Conservation (phyloP, 495 filamentous ascomycete species). For the Aspergillus kassunensis region DNA sequence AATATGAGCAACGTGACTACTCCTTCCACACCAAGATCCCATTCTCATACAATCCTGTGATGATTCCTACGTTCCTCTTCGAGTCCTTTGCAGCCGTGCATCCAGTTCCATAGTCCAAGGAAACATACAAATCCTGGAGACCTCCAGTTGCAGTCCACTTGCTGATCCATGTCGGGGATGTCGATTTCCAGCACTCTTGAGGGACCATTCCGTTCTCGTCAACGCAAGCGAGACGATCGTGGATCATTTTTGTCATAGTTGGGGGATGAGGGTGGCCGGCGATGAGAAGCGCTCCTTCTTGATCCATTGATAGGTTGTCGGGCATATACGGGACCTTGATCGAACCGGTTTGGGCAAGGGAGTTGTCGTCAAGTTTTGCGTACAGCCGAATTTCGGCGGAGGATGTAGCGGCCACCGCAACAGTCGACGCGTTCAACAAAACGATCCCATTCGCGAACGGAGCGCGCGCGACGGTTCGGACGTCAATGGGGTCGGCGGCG, state of each 20-base stretch:
- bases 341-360: conserved; percentile 14
- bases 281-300: conserved; percentile 34
- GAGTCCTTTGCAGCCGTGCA: conserved; percentile 37
- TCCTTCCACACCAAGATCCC: conserved; percentile 42
- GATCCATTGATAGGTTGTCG: conserved; percentile 40
- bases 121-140: conserved; percentile 32
- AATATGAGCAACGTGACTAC: no score
- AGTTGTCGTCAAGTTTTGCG: conserved; percentile 11
- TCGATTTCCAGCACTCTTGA: conserved; percentile 22
- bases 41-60: conserved; percentile 40
- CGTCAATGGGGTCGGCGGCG: neutral
- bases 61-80: conserved; percentile 32
- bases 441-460: conserved; percentile 35
- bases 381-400: conserved; percentile 31
- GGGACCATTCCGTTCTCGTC: conserved; percentile 15
- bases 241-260: conserved; percentile 22
- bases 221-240: conserved; percentile 20
- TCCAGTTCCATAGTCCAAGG: conserved; percentile 27
- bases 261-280: conserved; percentile 40
- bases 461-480: conserved; percentile 6
- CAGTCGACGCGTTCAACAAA: conserved; percentile 29
- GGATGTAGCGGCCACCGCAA: conserved; percentile 34
- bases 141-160: conserved; percentile 35
- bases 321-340: conserved; percentile 29
- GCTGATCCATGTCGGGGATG: conserved; percentile 33